Conservation (phyloP, 2,329 filamentous ascomycete species). For the Metarhizium rileyi region DNA sequence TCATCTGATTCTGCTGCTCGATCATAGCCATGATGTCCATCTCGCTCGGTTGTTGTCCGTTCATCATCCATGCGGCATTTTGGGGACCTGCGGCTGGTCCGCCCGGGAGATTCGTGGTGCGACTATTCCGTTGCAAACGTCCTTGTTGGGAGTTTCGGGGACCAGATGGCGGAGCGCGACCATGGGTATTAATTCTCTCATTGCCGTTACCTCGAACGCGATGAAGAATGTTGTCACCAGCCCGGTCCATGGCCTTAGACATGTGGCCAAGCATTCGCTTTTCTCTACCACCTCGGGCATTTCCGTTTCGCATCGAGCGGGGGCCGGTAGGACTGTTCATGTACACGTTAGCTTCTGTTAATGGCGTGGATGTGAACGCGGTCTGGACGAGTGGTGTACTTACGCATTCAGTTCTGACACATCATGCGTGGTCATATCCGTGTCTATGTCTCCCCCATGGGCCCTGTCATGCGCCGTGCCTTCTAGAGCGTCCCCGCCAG, state of each 20-base stretch:
- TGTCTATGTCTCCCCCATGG: slow-evolving; percentile 45
- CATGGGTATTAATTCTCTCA: slow-evolving; percentile 74
- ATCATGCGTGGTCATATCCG: slow-evolving; percentile 59
- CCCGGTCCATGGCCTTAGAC: slow-evolving; percentile 72
- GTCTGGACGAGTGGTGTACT: slow-evolving; percentile 20
- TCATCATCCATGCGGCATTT: slow-evolving; percentile 38
- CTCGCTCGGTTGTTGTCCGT: slow-evolving; percentile 37
- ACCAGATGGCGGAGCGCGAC: slow-evolving; percentile 60
- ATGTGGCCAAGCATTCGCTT: slow-evolving; percentile 82
- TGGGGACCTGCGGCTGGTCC: slow-evolving; percentile 32
- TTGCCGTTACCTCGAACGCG: slow-evolving; percentile 65
- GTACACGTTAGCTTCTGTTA: not conserved
- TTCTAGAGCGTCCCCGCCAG: slow-evolving; percentile 17
- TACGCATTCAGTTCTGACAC: slow-evolving; percentile 48
- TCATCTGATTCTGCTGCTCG: slow-evolving; percentile 80
- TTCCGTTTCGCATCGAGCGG: slow-evolving; percentile 81
- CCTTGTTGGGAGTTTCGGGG: slow-evolving; percentile 48
- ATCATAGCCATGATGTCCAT: slow-evolving; percentile 62
- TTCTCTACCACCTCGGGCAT: slow-evolving; percentile 50
- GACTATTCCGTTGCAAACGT: slow-evolving; percentile 35
- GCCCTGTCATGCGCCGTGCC: slow-evolving; percentile 25
- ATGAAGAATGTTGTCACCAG: slow-evolving; percentile 65
- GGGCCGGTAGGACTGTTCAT: slow-evolving; percentile 74
- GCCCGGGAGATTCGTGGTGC: slow-evolving; percentile 38
- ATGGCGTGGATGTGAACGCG: not conserved